Evolutionary conservation across 2,329 filamentous ascomycete genomes (phyloP).

Genomic region (Epichloe glyceriae): DNA sequence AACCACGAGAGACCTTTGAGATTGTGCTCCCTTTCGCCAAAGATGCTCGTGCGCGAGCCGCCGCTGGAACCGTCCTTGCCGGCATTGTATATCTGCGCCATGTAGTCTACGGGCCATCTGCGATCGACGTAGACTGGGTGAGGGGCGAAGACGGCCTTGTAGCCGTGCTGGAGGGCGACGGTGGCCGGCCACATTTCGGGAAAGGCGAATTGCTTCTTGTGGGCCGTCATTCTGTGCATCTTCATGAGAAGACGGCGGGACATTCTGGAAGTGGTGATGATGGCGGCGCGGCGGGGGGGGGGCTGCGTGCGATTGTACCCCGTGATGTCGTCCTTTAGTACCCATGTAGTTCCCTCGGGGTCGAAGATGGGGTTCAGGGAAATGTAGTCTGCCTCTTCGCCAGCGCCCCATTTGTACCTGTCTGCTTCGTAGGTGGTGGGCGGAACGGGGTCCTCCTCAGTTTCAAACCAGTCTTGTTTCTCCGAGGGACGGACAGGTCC

Average conservation of each 20-base stretch:
- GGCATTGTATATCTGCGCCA: slow-evolving; percentile 69
- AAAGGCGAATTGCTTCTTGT: slow-evolving; percentile 80
- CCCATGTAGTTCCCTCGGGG: slow-evolving; percentile 76
- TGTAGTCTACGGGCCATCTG: slow-evolving; percentile 67
- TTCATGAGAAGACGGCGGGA: slow-evolving; percentile 64
- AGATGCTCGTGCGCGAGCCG: slow-evolving; percentile 59
- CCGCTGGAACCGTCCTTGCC: slow-evolving; percentile 63
- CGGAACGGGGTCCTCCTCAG: slow-evolving; percentile 59
- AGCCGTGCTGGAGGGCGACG: slow-evolving; percentile 76
- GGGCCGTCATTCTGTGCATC: slow-evolving; percentile 83
- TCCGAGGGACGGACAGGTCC: slow-evolving; percentile 62
- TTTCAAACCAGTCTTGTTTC: slow-evolving; percentile 57
- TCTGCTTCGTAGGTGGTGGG: slow-evolving; percentile 63
- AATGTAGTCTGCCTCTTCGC: slow-evolving; percentile 83
- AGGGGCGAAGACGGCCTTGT: slow-evolving; percentile 83
- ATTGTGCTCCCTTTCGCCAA: slow-evolving; percentile 80
- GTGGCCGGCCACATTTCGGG: slow-evolving; percentile 94
- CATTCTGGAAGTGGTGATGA: slow-evolving; percentile 79
- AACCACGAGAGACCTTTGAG: slow-evolving; percentile 82
- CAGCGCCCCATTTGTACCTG: slow-evolving; percentile 74
- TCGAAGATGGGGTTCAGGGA: slow-evolving; percentile 88
- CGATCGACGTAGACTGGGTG: slow-evolving; percentile 83
- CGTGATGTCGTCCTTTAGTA: slow-evolving; percentile 69
- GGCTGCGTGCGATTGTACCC: slow-evolving; percentile 58
- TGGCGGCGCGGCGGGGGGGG: slow-evolving; percentile 60